These are phyloP conservation scores for apple (Malus domestica) DNA, from an alignment of 306 rosid genomes.

Conservation along the genomic window DNA sequence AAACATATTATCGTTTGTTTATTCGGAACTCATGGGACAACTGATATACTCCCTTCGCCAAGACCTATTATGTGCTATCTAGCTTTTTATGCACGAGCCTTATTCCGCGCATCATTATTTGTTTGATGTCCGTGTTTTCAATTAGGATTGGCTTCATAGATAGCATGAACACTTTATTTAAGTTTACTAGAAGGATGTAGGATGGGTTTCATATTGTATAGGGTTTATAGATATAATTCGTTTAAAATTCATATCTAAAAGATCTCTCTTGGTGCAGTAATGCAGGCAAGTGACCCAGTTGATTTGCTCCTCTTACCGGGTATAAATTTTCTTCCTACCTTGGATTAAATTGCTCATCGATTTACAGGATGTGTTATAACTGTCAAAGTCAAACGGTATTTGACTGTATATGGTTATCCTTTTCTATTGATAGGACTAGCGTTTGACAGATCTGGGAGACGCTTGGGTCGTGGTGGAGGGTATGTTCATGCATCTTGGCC, in stretches of 20 bases:
- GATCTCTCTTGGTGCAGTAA: constrained; percentile 60
- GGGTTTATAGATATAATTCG: background rate
- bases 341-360: background rate
- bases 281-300: constrained; percentile 84
- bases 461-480: constrained; percentile 99
- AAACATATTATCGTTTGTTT: background rate
- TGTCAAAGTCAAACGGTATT: constrained; percentile 7
- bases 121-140: background rate
- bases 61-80: background rate
- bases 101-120: background rate
- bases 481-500: constrained; percentile 28
- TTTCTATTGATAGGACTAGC: constrained; percentile 65
- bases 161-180: background rate
- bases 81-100: background rate
- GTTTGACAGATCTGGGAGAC: constrained; percentile 86
- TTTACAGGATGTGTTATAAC: background rate
- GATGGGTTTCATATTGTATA: constrained; percentile 20
- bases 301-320: constrained; percentile 92
- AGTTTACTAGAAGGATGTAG: background rate
- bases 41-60: background rate
- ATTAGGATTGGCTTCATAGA: background rate
- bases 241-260: background rate
- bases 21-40: background rate
- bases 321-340: constrained; percentile 22
- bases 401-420: constrained; percentile 4